Evolutionary conservation across 139 green algal species (phyloP).

Genomic region (Astrephomene gubernaculifera): DNA sequence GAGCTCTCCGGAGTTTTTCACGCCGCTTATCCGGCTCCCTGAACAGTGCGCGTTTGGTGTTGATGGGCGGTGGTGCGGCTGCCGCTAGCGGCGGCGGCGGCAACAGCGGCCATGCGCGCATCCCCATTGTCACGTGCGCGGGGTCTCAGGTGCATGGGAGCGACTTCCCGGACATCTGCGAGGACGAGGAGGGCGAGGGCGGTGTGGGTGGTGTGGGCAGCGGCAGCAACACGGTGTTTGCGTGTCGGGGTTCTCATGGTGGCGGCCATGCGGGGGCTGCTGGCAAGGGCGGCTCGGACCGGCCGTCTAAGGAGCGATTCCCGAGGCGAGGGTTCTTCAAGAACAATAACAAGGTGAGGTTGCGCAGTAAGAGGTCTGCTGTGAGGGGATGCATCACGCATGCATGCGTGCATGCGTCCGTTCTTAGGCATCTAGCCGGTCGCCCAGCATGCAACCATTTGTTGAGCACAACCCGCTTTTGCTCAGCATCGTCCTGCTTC

Average conservation of each 20-base stretch:
- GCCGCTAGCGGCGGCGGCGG: not conserved
- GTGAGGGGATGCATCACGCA: too few species aligned
- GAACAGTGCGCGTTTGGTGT: not conserved
- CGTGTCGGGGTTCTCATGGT: too few species aligned
- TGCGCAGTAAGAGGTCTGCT: not conserved
- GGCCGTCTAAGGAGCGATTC: not conserved
- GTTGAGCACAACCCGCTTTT: too few species aligned
- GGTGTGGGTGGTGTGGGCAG: not conserved
- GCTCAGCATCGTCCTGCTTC: too few species aligned
- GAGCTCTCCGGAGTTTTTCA: not conserved
- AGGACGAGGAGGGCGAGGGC: conserved; percentile 1
- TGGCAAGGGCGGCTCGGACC: not conserved
- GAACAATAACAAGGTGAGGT: conserved; percentile 6
- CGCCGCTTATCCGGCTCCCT: conserved; percentile 16
- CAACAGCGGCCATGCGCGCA: not conserved
- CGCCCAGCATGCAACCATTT: too few species aligned
- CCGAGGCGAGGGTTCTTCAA: not conserved
- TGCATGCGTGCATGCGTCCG: too few species aligned
- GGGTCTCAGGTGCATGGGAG: not conserved
- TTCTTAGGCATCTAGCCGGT: too few species aligned
- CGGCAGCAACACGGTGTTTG: not conserved
- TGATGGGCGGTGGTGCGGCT: not conserved
- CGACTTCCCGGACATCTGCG: conserved; percentile 18
- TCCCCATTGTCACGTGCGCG: not conserved
- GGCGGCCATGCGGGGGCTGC: too few species aligned